Conservation (phyloP, 1,284 basidiomycete genomes). For the Leccinum fuscescens region DNA sequence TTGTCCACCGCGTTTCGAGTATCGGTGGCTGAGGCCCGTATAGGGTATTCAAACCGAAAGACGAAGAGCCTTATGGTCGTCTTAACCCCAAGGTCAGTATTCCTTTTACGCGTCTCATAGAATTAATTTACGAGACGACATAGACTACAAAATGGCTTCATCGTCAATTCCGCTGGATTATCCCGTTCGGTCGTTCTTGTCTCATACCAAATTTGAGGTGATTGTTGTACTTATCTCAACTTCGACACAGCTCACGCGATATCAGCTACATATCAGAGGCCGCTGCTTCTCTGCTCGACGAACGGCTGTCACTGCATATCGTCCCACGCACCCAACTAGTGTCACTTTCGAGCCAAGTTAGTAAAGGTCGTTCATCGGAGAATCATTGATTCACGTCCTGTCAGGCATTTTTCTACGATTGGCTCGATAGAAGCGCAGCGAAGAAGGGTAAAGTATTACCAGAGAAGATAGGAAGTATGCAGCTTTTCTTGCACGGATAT, state of each 20-base stretch:
- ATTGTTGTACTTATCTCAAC: neutral
- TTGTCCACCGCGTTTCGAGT: neutral
- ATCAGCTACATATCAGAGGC: constrained; percentile 70
- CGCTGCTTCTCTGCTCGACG: constrained; percentile 83
- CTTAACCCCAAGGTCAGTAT: constrained; percentile 72
- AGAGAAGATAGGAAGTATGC: constrained; percentile 88
- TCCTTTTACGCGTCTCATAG: neutral
- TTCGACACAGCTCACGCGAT: constrained; percentile 1
- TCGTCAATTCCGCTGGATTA: constrained; percentile 80
- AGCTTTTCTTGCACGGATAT: constrained; percentile 84
- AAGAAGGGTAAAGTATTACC: constrained; percentile 81
- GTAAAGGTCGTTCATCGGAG: constrained; percentile 22
- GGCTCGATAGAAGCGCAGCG: constrained; percentile 74
- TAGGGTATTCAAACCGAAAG: constrained; percentile 88
- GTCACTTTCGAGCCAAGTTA: constrained; percentile 73
- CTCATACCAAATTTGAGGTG: constrained; percentile 84
- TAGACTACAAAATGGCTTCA: constrained; percentile 91
- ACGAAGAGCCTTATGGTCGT: constrained; percentile 83
- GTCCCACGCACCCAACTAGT: constrained; percentile 87
- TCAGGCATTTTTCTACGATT: constrained; percentile 87
- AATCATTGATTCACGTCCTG: constrained; percentile 6
- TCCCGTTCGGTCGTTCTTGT: constrained; percentile 82
- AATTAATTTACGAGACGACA: constrained; percentile 3
- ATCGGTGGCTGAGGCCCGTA: constrained; percentile 3
- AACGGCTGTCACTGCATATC: constrained; percentile 71